Base-by-base conservation (phyloP, 768 basidiomycete species). In the Cubamyces lactineus region DNA sequence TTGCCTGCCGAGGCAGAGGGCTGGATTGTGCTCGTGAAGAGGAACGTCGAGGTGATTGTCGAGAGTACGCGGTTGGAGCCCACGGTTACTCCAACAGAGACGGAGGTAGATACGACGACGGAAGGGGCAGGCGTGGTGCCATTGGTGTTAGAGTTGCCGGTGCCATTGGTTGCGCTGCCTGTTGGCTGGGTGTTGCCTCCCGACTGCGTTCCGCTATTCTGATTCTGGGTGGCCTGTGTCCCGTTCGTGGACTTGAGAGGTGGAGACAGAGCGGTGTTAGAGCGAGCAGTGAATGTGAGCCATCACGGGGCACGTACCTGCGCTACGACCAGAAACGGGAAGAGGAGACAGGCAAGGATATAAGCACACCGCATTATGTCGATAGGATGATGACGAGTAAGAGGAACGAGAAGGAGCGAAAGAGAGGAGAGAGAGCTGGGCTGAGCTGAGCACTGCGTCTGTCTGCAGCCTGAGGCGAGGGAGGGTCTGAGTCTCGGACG, bases 21-120 rank as follows among this genome's bases (percentile, higher is more conserved):
- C 72, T 72, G 23, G 72, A 72, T 17, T 83, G 63, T 81, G 41
- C 82, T 74, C 16, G 86, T 82, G 65, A 84, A 68, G 59, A 84
- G 75, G 41, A 76, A 65, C 23, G 84, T 73, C 26, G 73, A 67
- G 1, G 79, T 76, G 59, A 74, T 66, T 38, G 82, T 62, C 50
- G 60, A 50, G 21, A 65, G 64, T 75, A 50, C 74, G 48, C 79
- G 78, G 69, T 82, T 71, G 59, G 82, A 67, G 64, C 70, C 79
- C 12, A 80, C 57, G 7, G 73, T 76, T 24, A 76, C 65, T 34
- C 69, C 69, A 17, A 78, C 77, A 41, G 79, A 49, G 77, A 79
- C 43, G 54, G 62, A 26, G 48, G 69, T 65, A 51, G 57, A 51
- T 46, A 57, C 49, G 16, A 64, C 57, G 41, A 59, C 49, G 38